Percentiles rank a stretch among this genome's conserved stretches.
phyloP scores from a whole-genome alignment of 192 early-diverging fungal species.

The Chytriomyces sp. region DNA sequence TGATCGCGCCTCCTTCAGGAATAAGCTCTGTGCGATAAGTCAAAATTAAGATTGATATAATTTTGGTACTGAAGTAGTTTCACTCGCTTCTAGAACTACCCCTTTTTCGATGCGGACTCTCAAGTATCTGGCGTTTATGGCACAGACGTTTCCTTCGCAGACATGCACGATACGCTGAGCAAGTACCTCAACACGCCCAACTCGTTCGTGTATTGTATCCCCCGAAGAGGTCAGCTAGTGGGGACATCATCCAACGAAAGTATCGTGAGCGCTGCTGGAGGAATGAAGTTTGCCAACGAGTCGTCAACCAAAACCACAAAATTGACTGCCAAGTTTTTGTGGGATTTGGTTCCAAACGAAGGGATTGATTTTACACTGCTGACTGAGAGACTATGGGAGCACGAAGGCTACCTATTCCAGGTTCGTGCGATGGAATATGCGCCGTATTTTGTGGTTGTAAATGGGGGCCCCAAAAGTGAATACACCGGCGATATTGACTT shows the following conservation, averaged over 20 bases:
- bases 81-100: background rate
- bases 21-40: background rate
- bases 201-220: slow-evolving; percentile 1
- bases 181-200: background rate
- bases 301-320: background rate
- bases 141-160: slow-evolving; percentile 5
- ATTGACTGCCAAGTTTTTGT: background rate
- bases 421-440: slow-evolving; percentile 9
- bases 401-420: background rate
- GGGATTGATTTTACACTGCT: too few species aligned
- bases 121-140: background rate
- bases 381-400: background rate
- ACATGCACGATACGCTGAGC: slow-evolving; percentile 8
- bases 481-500: background rate
- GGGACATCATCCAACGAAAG: slow-evolving; percentile 9
- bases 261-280: background rate
- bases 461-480: slow-evolving; percentile 4
- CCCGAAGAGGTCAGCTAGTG: slow-evolving; percentile 3
- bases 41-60: too few species aligned
- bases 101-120: background rate
- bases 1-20: background rate
- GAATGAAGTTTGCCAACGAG: background rate
- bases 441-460: background rate
- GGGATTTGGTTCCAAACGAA: background rate
- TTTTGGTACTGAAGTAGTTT: too few species aligned